A percentile compares a stretch with the other conserved stretches of the same genome.
Evolutionary conservation across 106 monocot species (phyloP).

Genomic region (Cymbidium sinense): DNA sequence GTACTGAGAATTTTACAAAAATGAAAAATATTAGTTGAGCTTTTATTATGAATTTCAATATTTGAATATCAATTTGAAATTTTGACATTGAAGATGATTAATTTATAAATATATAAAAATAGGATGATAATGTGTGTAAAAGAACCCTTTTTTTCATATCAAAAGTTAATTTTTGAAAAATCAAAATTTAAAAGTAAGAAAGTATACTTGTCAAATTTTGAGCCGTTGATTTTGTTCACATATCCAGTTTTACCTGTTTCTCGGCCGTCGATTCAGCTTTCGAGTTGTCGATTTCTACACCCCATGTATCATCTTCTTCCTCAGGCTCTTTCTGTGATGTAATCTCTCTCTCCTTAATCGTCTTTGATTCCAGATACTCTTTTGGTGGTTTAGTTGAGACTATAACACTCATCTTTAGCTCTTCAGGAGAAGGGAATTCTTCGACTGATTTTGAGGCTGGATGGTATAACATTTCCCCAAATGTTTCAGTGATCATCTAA

Average conservation of each 20-base stretch:
- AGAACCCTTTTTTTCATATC: too few species aligned
- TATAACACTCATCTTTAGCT: conserved; percentile 36
- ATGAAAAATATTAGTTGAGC: too few species aligned
- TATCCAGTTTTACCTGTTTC: conserved; percentile 10
- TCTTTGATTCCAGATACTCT: conserved; percentile 38
- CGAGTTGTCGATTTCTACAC: conserved; percentile 20
- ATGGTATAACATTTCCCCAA: conserved; percentile 30
- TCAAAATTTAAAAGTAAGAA: too few species aligned
- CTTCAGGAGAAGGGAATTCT: conserved; percentile 55
- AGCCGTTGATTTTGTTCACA: too few species aligned
- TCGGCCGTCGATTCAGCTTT: neutral
- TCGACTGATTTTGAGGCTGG: conserved; percentile 22
- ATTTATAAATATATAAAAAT: too few species aligned
- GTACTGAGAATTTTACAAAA: too few species aligned
- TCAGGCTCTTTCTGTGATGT: neutral
- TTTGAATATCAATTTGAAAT: too few species aligned
- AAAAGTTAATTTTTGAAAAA: too few species aligned
- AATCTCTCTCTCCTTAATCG: conserved; percentile 1
- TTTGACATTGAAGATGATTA: too few species aligned
- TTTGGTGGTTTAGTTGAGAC: conserved; percentile 62
- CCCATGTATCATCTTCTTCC: conserved; percentile 23
- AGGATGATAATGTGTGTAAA: too few species aligned
- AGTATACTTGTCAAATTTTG: too few species aligned
- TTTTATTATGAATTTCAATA: too few species aligned
- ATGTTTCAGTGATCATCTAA: conserved; percentile 51